phyloP scores from a whole-genome alignment of 768 basidiomycete species.

The Panus rudis region DNA sequence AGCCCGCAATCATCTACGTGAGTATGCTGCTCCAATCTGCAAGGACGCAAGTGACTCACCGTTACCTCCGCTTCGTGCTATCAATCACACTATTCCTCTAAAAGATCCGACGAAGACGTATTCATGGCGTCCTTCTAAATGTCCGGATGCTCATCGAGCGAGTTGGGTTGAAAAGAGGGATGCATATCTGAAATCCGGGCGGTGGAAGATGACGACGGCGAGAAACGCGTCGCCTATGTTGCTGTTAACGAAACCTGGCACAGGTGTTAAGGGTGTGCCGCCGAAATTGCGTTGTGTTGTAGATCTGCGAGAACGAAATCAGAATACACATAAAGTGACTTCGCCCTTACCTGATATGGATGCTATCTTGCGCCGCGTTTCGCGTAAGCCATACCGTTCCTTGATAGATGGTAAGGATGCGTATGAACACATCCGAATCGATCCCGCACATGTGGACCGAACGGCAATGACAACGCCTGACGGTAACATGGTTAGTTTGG shows the following conservation, averaged over 20 bases:
- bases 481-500: slow-evolving; percentile 36
- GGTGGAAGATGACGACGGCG: slow-evolving; percentile 23
- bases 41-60: slow-evolving; percentile 13
- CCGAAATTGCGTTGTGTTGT: slow-evolving; percentile 15
- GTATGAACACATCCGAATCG: slow-evolving; percentile 25
- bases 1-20: slow-evolving; percentile 11
- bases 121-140: slow-evolving; percentile 28
- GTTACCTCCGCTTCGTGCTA: slow-evolving; percentile 22
- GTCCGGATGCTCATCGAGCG: slow-evolving; percentile 24
- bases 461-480: slow-evolving; percentile 21
- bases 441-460: slow-evolving; percentile 15
- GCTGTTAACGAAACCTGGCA: slow-evolving; percentile 21
- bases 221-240: slow-evolving; percentile 27
- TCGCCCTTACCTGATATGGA: slow-evolving; percentile 24
- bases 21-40: slow-evolving; percentile 14
- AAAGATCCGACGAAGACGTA: slow-evolving; percentile 26
- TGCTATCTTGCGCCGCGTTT: slow-evolving; percentile 17
- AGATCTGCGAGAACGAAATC: slow-evolving; percentile 25
- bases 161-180: slow-evolving; percentile 24
- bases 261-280: slow-evolving; percentile 13
- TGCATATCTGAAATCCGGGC: slow-evolving; percentile 22
- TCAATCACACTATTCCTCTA: slow-evolving; percentile 32
- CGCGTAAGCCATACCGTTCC: slow-evolving; percentile 12
- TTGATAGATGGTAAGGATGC: slow-evolving; percentile 25
- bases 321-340: slow-evolving; percentile 22